Base-by-base conservation (phyloP, 2,329 filamentous ascomycete species). In the Cercospora berteroae region DNA sequence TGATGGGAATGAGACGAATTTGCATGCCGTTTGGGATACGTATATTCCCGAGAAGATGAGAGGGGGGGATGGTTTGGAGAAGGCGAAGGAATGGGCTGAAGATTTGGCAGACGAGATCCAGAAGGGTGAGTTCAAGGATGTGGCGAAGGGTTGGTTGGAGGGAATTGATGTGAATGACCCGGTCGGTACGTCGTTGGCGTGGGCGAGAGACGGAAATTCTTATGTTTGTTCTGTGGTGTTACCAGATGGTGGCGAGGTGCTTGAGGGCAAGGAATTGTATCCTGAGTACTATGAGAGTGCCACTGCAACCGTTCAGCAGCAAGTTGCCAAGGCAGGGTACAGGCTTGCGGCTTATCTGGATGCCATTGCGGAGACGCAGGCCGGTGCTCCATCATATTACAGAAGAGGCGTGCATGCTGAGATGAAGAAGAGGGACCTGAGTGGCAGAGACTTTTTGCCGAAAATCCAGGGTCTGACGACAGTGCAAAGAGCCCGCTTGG, bases 1-100 rank as follows among this genome's bases (percentile, higher is more conserved):
- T 72, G 74, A 79, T 61, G 79, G 77, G 33, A 68, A 69, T 7
- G 71, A 70, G 0, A 82, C 80, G 8, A 83, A 83, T 63, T 76
- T 83, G 6, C 81, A 83, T 68, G 74, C 77, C 48, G 78, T 79
- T 52, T 83, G 81, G 81, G 82, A 83, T 66, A 80, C 79, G 1
- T 75, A 77, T 20, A 83, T 83, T 36, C 77, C 80, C 0, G 80
- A 83, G 71, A 78, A 82, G 64, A 73, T 80, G 2, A 69, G 76
- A 23, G 80, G 80, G 12, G 80, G 78, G 20, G 81, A 78, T 69
- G 71, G 73, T 0, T 73, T 82, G 8, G 66, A 74, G 1, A 79
- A 79, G 66, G 81, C 82, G 0, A 33, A 76, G 57, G 60, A 67
- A 1, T 83, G 81, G 80, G 79, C 81, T 2, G 69, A 67, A 1